Base-by-base conservation (phyloP, 2,329 filamentous ascomycete genomes). In the Fusarium humuli region DNA sequence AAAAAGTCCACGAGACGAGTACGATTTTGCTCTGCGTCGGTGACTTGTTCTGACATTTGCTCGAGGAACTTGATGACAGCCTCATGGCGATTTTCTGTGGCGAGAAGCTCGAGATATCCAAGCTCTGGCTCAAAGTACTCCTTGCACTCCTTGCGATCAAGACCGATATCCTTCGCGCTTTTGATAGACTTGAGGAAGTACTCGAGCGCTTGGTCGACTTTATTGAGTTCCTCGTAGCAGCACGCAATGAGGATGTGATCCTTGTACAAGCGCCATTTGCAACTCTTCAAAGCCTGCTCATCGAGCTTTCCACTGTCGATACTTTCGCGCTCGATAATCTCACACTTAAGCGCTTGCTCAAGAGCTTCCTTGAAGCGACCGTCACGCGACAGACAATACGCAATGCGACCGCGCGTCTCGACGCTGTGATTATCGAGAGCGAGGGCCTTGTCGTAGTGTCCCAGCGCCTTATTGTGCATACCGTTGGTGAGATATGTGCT, bases 191-290 rank as follows among this genome's bases (percentile, higher is more conserved):
- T 80, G 41, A 74, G 73, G 41, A 78, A 83, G 59, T 82, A 82
- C 5, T 68, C 64, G 4, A 82, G 69, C 0, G 81, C 73, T 16
- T 74, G 69, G 7, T 81, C 78, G 1, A 78, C 62, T 5, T 79
- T 73, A 5, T 72, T 76, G 20, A 78, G 74, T 13, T 76, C 75
- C 23, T 77, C 77, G 64, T 79, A 79, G 62, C 80, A 82, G 18
- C 75, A 73, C 2, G 81, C 81, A 12, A 82, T 77, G 22, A 82
- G 72, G 12, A 78, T 75, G 30, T 82, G 79, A 22, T 82, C 80
- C 52, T 81, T 81, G 68, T 83, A 83, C 1, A 83, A 69, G 3
- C 81, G 76, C 81, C 81, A 83, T 57, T 74, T 79, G 48, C 75
- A 77, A 32, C 75, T 76, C 22, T 69, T 73, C 5, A 77, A 64